These are phyloP conservation scores for Phytophthora agathidicida DNA, from an alignment of 352 stramenopile genomes.

Conservation along the genomic window DNA sequence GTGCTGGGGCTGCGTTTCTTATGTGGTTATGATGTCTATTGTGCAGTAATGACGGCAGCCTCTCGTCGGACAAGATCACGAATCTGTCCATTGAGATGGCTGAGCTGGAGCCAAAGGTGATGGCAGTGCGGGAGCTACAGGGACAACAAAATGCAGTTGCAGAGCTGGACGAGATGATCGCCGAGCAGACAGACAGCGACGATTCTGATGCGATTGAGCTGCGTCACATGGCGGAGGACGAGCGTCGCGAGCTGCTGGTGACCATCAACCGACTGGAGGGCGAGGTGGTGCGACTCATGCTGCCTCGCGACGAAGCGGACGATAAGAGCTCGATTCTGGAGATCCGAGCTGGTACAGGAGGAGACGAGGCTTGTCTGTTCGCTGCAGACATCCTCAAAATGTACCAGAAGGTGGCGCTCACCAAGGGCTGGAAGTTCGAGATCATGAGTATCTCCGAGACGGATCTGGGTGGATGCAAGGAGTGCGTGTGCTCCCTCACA, in stretches of 20 bases:
- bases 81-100: constrained; percentile 87
- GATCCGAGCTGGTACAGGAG: constrained; percentile 95
- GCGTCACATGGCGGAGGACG: constrained; percentile 75
- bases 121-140: constrained; percentile 78
- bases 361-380: constrained; percentile 97
- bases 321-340: constrained; percentile 98
- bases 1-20: background rate
- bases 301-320: constrained; percentile 89
- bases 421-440: constrained; percentile 92
- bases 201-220: constrained; percentile 68
- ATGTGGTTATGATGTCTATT: constrained; percentile 1
- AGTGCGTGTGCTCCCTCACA: constrained; percentile 75
- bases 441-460: constrained; percentile 88
- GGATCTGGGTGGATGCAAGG: constrained; percentile 85
- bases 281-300: constrained; percentile 76
- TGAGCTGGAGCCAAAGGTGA: constrained; percentile 77
- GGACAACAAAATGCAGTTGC: constrained; percentile 91
- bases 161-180: constrained; percentile 89
- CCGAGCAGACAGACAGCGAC: constrained; percentile 49
- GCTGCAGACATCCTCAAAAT: constrained; percentile 93
- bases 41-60: constrained; percentile 75
- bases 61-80: constrained; percentile 74
- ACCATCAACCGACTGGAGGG: constrained; percentile 61
- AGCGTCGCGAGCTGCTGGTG: constrained; percentile 66
- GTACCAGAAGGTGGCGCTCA: constrained; percentile 90